Percentiles rank a stretch among this genome's conserved stretches.
phyloP scores from a whole-genome alignment of 139 green algal genomes.

The Chlamydomonas sp. region DNA sequence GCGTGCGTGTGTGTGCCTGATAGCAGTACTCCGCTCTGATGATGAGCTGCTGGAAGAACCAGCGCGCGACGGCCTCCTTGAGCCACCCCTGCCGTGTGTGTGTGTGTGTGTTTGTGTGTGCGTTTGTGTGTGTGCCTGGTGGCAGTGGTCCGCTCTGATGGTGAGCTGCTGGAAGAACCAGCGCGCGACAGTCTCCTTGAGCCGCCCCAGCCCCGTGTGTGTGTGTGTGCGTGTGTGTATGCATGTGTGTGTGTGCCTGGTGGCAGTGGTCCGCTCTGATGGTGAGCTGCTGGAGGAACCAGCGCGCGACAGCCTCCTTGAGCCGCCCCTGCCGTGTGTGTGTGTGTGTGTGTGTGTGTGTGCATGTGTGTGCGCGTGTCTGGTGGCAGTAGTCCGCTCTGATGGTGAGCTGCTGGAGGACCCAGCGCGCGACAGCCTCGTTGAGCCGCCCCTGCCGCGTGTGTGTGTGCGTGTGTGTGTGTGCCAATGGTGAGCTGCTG shows the following conservation, averaged over 20 bases:
- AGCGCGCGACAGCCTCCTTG: too few species aligned
- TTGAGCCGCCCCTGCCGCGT: conserved; percentile 55
- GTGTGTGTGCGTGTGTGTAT: background rate
- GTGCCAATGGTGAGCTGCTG: too few species aligned
- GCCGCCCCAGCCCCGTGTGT: too few species aligned
- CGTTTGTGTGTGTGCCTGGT: conserved; percentile 9
- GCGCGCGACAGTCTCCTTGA: conserved; percentile 78
- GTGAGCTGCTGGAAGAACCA: conserved; percentile 96
- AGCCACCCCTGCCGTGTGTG: background rate
- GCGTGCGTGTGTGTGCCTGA: background rate
- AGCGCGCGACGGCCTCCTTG: too few species aligned
- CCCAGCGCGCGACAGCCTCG: conserved; percentile 88
- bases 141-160: background rate
- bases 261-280: background rate
- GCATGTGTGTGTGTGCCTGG: background rate
- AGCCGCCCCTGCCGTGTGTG: background rate
- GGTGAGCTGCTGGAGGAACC: too few species aligned
- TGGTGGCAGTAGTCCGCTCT: conserved; percentile 83
- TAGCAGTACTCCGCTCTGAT: background rate
- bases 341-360: background rate
- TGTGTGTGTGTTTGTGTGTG: background rate
- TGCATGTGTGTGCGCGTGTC: conserved; percentile 15
- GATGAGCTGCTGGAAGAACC: too few species aligned
- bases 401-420: conserved; percentile 91
- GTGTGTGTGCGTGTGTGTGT: background rate